Base-by-base conservation (phyloP, 352 stramenopile genomes). In the Phytophthora multivora region DNA sequence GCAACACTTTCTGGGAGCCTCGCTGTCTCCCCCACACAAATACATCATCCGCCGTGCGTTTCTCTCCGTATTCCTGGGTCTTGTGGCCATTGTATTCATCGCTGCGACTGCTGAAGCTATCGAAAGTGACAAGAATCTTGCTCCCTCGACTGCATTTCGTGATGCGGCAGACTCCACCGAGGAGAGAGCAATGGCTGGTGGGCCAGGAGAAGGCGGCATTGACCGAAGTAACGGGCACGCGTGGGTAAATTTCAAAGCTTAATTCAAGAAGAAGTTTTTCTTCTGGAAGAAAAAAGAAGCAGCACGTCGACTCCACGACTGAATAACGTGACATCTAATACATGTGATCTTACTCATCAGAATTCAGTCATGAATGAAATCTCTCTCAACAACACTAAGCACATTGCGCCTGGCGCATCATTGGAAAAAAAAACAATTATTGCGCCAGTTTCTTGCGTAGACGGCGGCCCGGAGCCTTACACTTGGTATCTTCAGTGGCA, bases 401-500 rank as follows among this genome's bases (percentile, higher is more conserved):
- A 13, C 9, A 2, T 10, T 31, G 26, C 21, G 21, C 4, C 21
- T 23, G 21, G 21, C 21, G 21, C 26, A 31, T 31, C 26, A 1
- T 31, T 3, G 28, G 12, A 33, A 8, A 33, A 9, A 33, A 8
- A 33, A 9, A 13, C 28, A 33, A 33, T 33, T 33, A 12, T 33
- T 33, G 11, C 9, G 28, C 28, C 28, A 13, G 9, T 52, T 66
- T 66, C 31, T 53, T 48, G 5, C 40, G 47, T 38, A 53, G 59
- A 46, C 50, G 59, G 31, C 59, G 59, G 30, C 42, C 59, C 7
- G 59, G 59, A 7, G 41, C 55, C 12, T 50, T 60, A 12, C 58
- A 66, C 39, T 66, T 66, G 4, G 58, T 60, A 3, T 66, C 55
- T 26, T 49, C 58, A 26, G 26, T 46, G 9, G 41, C 13, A 16